These are phyloP conservation scores for Phytophthora lateralis DNA, from an alignment of 352 stramenopile species.

Conservation along the genomic window DNA sequence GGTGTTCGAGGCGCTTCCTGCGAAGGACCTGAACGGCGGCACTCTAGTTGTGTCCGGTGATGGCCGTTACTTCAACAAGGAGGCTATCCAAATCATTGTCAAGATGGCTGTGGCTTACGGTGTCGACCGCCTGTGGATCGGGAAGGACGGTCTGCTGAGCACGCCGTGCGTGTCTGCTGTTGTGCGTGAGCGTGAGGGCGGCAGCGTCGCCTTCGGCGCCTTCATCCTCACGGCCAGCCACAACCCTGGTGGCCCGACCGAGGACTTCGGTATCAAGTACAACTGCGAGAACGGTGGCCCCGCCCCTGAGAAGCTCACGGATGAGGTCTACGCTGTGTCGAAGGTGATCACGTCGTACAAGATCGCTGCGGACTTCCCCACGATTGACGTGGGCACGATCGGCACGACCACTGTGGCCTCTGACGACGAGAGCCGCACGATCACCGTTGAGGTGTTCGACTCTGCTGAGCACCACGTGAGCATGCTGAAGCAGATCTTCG, in stretches of 20 bases:
- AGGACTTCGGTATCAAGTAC: conserved; percentile 99
- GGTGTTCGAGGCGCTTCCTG: conserved; percentile 96
- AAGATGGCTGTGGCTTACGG: conserved; percentile 97
- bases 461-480: conserved; percentile 95
- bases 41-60: conserved; percentile 98
- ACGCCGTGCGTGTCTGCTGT: conserved; percentile 97
- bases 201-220: conserved; percentile 92
- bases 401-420: conserved; percentile 73
- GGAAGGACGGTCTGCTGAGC: conserved; percentile 94
- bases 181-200: conserved; percentile 94
- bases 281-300: conserved; percentile 98
- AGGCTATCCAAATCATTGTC: conserved; percentile 97
- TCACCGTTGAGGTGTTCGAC: conserved; percentile 98
- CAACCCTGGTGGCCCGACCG: conserved; percentile 97
- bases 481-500: conserved; percentile 97
- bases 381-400: conserved; percentile 72
- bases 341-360: conserved; percentile 96
- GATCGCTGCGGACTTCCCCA: conserved; percentile 84
- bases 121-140: conserved; percentile 96
- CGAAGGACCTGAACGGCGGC: conserved; percentile 93
- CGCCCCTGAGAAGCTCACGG: conserved; percentile 96
- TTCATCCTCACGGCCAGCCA: conserved; percentile 99
- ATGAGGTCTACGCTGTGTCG: conserved; percentile 96
- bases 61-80: conserved; percentile 91
- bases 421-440: conserved; percentile 90